These are phyloP conservation scores for Hygrophoropsis aurantiaca DNA, from an alignment of 768 basidiomycete species.

Conservation along the genomic window DNA sequence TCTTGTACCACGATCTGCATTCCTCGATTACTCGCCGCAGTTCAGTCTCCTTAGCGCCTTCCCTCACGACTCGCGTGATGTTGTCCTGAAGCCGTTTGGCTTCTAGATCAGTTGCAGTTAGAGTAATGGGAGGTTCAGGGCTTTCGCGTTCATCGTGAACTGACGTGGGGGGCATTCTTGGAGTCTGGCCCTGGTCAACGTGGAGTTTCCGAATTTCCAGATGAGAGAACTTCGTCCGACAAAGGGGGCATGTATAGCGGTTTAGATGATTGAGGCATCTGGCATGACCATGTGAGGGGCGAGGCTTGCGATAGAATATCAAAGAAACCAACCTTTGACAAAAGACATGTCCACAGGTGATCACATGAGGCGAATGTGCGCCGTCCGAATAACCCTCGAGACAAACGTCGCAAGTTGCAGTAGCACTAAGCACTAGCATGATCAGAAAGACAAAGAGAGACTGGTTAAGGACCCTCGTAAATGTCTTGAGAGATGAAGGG, in stretches of 20 bases:
- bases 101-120: constrained; percentile 35
- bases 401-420: constrained; percentile 77
- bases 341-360: constrained; percentile 73
- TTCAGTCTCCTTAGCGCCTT: constrained; percentile 52
- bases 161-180: constrained; percentile 27
- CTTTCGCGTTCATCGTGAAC: constrained; percentile 10
- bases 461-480: constrained; percentile 33
- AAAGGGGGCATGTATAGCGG: constrained; percentile 59
- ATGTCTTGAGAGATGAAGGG: constrained; percentile 21
- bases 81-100: constrained; percentile 54
- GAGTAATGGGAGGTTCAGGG: constrained; percentile 18
- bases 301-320: constrained; percentile 1
- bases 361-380: constrained; percentile 58
- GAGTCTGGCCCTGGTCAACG: constrained; percentile 45
- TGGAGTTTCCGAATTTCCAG: constrained; percentile 54
- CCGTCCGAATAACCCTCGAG: constrained; percentile 59
- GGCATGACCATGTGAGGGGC: constrained; percentile 8
- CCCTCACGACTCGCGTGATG: constrained; percentile 52
- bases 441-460: constrained; percentile 29
- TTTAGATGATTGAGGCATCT: constrained; percentile 58
- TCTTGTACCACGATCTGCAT: constrained; percentile 45
- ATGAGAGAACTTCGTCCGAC: constrained; percentile 52
- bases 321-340: constrained; percentile 40
- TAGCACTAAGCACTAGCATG: constrained; percentile 68
- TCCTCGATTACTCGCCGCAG: constrained; percentile 53